phyloP scores from a whole-genome alignment of 2,329 filamentous ascomycete species.

The Exserohilum rostratum region DNA sequence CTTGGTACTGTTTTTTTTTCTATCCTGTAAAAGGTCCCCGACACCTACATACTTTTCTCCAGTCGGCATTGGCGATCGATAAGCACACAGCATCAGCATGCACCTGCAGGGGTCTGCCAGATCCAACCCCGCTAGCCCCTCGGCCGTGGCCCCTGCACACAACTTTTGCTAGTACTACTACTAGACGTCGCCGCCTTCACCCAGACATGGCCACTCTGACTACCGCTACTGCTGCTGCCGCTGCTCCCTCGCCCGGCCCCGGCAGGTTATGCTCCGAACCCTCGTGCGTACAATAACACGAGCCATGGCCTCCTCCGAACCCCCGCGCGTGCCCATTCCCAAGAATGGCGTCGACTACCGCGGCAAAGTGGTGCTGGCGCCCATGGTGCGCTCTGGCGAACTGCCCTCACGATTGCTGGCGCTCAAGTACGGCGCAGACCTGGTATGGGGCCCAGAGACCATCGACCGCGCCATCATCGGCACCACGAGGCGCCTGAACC shows the following conservation, averaged over 20 bases:
- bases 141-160: conserved; percentile 9
- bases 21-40: too few species aligned
- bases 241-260: background rate
- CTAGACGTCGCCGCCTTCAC: conserved; percentile 1
- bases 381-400: conserved; percentile 98
- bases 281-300: conserved; percentile 34
- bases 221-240: too few species aligned
- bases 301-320: conserved; percentile 39
- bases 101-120: too few species aligned
- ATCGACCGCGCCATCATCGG: conserved; percentile 93
- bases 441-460: conserved; percentile 98
- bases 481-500: conserved; percentile 77
- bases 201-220: conserved; percentile 5
- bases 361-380: conserved; percentile 90
- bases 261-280: conserved; percentile 51
- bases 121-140: too few species aligned
- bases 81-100: too few species aligned
- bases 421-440: conserved; percentile 91
- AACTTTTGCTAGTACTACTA: too few species aligned
- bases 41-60: too few species aligned
- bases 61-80: background rate
- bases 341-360: conserved; percentile 90
- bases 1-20: background rate
- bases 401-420: conserved; percentile 86
- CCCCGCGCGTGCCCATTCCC: conserved; percentile 78